Evolutionary conservation across 2,329 filamentous ascomycete genomes (phyloP), one percentile per base, ranked within the genome.

Genomic region (Dothistroma pini): DNA sequence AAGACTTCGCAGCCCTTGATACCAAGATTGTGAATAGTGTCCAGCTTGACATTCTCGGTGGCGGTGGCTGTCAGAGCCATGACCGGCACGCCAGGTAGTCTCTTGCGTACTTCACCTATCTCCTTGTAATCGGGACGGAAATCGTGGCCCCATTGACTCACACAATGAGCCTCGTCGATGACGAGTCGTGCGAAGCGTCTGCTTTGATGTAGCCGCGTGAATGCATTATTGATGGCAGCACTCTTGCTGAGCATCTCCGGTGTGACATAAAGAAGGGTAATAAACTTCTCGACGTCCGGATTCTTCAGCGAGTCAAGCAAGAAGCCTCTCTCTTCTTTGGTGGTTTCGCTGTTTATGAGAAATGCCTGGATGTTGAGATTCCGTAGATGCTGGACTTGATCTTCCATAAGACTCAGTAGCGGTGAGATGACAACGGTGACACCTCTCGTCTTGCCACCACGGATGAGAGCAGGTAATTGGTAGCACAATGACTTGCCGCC

Each of bases 131-230:
- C 93, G 0, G 93, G 93, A 51, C 96, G 86, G 73, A 99, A 99
- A 75, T 99, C 95, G 69, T 99, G 95, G 0, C 95, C 95, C 95
- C 95, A 99, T 79, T 99, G 93, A 75, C 95, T 97, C 29, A 99
- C 93, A 75, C 95, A 99, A 75, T 99, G 95, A n/a, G 95, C 95
- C 77, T 99, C 96, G 68, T 99, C 95, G 64, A 99, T 96, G 57
- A 99, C 95, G 54, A 99, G 86, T 29, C 95, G 86, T 16, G 96
- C 93, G 56, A 99, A 85, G 69, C 88, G 90, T 3, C 83, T 80
- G 55, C 86, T 86, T 14, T 76, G 75, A 74, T 96, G 84, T n/a
- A 99, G 80, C 2, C 79, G 80, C 56, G 84, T 78, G 64, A 99
- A 81, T 2, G 81, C 84, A 56, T 81, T 82, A 60, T 86, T 79